phyloP scores from a whole-genome alignment of 73 alveolate species.

The Blepharisma stoltei region DNA sequence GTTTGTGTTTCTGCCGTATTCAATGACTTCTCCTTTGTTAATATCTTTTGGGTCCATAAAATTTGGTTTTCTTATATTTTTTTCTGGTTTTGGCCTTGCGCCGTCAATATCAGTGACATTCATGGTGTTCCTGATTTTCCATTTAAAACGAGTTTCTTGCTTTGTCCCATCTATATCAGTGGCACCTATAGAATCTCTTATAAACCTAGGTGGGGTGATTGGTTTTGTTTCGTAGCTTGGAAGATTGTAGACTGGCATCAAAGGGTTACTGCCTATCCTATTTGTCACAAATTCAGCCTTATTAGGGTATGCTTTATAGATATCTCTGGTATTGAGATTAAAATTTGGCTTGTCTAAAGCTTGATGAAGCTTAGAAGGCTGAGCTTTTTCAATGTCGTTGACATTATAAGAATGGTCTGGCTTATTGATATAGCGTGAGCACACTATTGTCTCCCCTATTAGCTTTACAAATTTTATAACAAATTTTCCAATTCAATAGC shows the following conservation, averaged over 20 bases:
- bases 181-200: slow-evolving; percentile 75
- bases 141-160: slow-evolving; percentile 47
- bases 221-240: slow-evolving; percentile 70
- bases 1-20: neutral
- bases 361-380: slow-evolving; percentile 15
- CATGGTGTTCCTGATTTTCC: slow-evolving; percentile 71
- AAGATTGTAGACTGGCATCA: slow-evolving; percentile 73
- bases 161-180: slow-evolving; percentile 80
- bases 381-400: neutral
- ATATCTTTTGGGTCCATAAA: slow-evolving; percentile 32
- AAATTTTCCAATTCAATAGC: too few species aligned
- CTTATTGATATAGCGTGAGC: slow-evolving; percentile 7
- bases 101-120: slow-evolving; percentile 71
- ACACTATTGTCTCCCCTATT: too few species aligned
- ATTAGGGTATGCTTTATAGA: slow-evolving; percentile 47
- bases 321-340: slow-evolving; percentile 40
- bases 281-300: slow-evolving; percentile 48
- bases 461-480: too few species aligned
- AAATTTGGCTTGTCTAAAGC: slow-evolving; percentile 52
- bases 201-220: slow-evolving; percentile 76
- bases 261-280: slow-evolving; percentile 53
- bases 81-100: slow-evolving; percentile 49
- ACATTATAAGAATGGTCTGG: neutral
- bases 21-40: neutral
- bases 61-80: slow-evolving; percentile 35